phyloP scores from a whole-genome alignment of 768 basidiomycete species.

The Cystofilobasidium capitatum region DNA sequence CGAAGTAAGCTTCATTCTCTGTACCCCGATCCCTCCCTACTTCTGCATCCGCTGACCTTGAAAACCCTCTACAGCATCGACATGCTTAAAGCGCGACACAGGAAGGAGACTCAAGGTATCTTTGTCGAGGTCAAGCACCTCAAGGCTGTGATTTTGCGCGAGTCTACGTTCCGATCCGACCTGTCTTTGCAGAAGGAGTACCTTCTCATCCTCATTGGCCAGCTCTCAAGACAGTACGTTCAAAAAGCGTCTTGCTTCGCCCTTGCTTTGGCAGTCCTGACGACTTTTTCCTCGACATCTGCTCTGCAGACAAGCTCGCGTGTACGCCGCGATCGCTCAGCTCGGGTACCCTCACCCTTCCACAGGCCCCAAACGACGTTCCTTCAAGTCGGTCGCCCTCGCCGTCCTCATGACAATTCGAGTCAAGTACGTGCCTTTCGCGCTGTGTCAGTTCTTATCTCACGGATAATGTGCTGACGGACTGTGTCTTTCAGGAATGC shows the following conservation, averaged over 20 bases:
- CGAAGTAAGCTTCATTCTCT: background rate
- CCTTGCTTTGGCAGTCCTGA: constrained; percentile 14
- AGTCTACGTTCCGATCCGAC: constrained; percentile 64
- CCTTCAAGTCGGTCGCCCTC: constrained; percentile 51
- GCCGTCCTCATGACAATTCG: constrained; percentile 59
- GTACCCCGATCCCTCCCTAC: background rate
- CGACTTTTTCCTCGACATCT: background rate
- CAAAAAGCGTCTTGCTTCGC: constrained; percentile 28
- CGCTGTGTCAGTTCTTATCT: background rate
- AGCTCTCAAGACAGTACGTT: constrained; percentile 20
- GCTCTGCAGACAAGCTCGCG: constrained; percentile 14
- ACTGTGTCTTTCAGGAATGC: background rate
- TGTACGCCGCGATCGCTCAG: constrained; percentile 55
- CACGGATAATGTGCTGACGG: background rate
- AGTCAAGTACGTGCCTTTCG: constrained; percentile 47
- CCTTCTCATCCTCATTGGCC: constrained; percentile 56
- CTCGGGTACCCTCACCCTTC: constrained; percentile 55
- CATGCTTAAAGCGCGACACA: constrained; percentile 31
- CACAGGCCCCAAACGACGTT: constrained; percentile 40
- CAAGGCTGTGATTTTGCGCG: constrained; percentile 81
- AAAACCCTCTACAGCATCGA: constrained; percentile 7
- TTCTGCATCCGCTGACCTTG: constrained; percentile 26
- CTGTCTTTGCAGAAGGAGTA: constrained; percentile 82
- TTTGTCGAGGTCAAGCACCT: constrained; percentile 84
- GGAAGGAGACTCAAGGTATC: constrained; percentile 69